These are phyloP conservation scores for Pseudozyma sp. DNA, from an alignment of 1,284 basidiomycete genomes.

Conservation along the genomic window DNA sequence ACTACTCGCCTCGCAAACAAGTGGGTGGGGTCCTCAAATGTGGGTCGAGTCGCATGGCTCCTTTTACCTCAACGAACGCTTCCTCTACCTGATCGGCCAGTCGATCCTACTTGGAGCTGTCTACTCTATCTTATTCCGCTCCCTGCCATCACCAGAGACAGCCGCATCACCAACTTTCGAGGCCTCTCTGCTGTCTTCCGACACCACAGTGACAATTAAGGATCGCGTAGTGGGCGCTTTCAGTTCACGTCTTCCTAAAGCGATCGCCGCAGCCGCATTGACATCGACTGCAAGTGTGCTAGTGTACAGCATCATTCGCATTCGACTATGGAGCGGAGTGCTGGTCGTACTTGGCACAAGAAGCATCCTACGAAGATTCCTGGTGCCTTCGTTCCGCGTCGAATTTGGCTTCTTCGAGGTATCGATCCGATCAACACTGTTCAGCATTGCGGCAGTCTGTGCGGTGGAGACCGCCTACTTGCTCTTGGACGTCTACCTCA, in stretches of 20 bases:
- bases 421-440: slow-evolving; percentile 18
- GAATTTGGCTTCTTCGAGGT: slow-evolving; percentile 37
- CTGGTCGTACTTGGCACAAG: slow-evolving; percentile 50
- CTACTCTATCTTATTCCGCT: slow-evolving; percentile 31
- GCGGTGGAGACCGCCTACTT: slow-evolving; percentile 45
- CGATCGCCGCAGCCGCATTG: slow-evolving; percentile 11
- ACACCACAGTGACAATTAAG: slow-evolving; percentile 29
- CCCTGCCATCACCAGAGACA: slow-evolving; percentile 18
- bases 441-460: slow-evolving; percentile 36
- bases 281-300: slow-evolving; percentile 20
- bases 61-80: slow-evolving; percentile 58
- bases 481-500: slow-evolving; percentile 58
- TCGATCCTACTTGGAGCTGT: slow-evolving; percentile 26
- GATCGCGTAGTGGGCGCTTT: slow-evolving; percentile 22
- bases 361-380: slow-evolving; percentile 32
- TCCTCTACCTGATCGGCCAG: slow-evolving; percentile 35
- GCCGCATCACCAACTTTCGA: slow-evolving; percentile 37
- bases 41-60: slow-evolving; percentile 54
- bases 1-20: slow-evolving; percentile 10
- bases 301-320: slow-evolving; percentile 39
- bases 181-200: slow-evolving; percentile 4
- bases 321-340: slow-evolving; percentile 46
- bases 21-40: slow-evolving; percentile 42
- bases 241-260: slow-evolving; percentile 14
- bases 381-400: slow-evolving; percentile 59